Evolutionary conservation across 495 filamentous ascomycete species (phyloP).

Genomic region (Talaromyces borbonicus): DNA sequence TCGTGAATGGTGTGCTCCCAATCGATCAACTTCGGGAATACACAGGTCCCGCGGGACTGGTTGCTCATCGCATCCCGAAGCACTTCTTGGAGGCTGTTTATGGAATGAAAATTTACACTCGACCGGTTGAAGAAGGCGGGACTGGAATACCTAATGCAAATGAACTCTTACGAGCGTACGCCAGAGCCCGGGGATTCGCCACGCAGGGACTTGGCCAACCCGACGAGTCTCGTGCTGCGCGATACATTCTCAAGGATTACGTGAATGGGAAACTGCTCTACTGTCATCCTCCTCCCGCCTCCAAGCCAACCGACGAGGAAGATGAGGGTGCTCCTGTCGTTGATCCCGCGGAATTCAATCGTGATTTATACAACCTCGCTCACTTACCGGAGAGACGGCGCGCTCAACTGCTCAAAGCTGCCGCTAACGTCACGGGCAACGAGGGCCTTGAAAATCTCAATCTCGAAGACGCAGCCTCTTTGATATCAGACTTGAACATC

Average conservation of each 20-base stretch:
- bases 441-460: constrained; percentile 34
- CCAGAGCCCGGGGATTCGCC: constrained; percentile 77
- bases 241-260: constrained; percentile 92
- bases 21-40: constrained; percentile 96
- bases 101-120: constrained; percentile 74
- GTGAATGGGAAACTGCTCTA: constrained; percentile 92
- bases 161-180: constrained; percentile 81
- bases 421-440: constrained; percentile 28
- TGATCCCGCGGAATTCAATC: constrained; percentile 71
- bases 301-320: constrained; percentile 1
- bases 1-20: constrained; percentile 89
- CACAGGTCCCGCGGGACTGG: constrained; percentile 75
- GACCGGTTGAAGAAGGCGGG: constrained; percentile 86
- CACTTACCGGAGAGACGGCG: constrained; percentile 69
- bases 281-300: constrained; percentile 69
- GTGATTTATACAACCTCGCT: constrained; percentile 69
- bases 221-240: constrained; percentile 84
- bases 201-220: constrained; percentile 82
- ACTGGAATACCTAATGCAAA: constrained; percentile 81
- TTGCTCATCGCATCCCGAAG: constrained; percentile 88
- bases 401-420: constrained; percentile 33
- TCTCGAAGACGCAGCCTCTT: constrained; percentile 14
- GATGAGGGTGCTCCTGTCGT: constrained; percentile 43
- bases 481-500: not conserved
- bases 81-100: constrained; percentile 85